These are phyloP conservation scores for Suhomyces kunorum DNA, from an alignment of 1,139 yeast species.

Conservation along the genomic window DNA sequence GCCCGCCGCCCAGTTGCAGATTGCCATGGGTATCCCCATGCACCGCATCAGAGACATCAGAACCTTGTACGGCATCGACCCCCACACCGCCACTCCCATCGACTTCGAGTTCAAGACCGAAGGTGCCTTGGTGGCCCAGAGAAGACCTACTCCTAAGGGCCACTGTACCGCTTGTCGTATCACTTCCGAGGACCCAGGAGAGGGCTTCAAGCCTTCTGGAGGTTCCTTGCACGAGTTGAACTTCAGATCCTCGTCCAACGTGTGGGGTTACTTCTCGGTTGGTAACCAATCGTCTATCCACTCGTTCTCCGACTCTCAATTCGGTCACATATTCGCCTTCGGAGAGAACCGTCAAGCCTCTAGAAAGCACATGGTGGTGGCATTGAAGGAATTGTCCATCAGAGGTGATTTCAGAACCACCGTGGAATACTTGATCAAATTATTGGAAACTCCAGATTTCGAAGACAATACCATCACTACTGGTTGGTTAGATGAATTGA, in stretches of 20 bases:
- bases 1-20: conserved; percentile 97
- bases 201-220: conserved; percentile 97
- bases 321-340: conserved; percentile 97
- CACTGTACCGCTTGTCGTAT: conserved; percentile 99
- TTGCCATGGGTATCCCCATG: conserved; percentile 99
- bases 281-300: conserved; percentile 96
- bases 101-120: conserved; percentile 86
- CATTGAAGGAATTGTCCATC: conserved; percentile 90
- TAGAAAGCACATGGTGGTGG: conserved; percentile 98
- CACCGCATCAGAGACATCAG: conserved; percentile 93
- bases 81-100: conserved; percentile 85
- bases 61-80: conserved; percentile 91
- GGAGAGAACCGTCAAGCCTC: conserved; percentile 98
- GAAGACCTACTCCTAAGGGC: conserved; percentile 94
- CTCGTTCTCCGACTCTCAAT: conserved; percentile 96
- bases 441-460: conserved; percentile 93
- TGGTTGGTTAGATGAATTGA: conserved; percentile 97
- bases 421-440: conserved; percentile 91
- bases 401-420: conserved; percentile 99
- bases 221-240: conserved; percentile 95
- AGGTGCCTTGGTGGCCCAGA: conserved; percentile 71
- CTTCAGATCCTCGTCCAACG: conserved; percentile 94
- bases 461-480: conserved; percentile 96
- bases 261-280: conserved; percentile 99
- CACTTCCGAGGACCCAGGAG: conserved; percentile 98